Evolutionary conservation across 345 rosid species (phyloP), one percentile per base, ranked within the genome.

Genomic region (Sonneratia alba): DNA sequence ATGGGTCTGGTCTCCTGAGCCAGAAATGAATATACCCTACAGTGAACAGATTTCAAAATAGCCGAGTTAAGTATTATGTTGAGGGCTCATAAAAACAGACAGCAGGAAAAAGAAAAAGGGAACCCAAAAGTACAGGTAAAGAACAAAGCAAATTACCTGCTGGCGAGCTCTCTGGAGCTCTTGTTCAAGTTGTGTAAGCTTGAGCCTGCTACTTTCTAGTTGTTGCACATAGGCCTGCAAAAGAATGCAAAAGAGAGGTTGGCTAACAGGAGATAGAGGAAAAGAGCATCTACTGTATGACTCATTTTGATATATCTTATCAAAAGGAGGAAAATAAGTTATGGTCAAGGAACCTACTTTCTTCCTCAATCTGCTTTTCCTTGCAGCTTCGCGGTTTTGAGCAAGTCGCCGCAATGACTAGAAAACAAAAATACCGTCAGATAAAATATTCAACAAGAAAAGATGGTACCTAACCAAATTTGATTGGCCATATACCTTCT

Each of bases 361-460:
- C 83, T 94, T 94, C 85, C 99, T 87, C 73, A 94, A 76, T 72
- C 97, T 85, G 77, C 97, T 94, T 83, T 94, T 94, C 73, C 99
- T 87, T 34, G 99, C 99, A 68, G 99, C 99, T 86, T 94, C 99
- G 13, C 99, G 96, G 80, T 94, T 94, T 82, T 94, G 98, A 77
- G 98, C 98, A 83, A 94, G 98, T 81, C 97, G 88, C 45, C 97
- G 90, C 67, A 90, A 76, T 0, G 97, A 90, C 97, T 94, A 86
- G 36, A 51, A 70, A 73, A 75, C 56, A 74, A 48, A 61, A 68
- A 53, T 36, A 53, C 43, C 36, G 63, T 71, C 53, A 72, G 69
- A 72, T 38, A 59, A 67, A 37, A 53, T 19, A 47, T 45, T 51
- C 51, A 68, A 55, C 27, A 36, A 61, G 47, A 21, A 68, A 63